These are phyloP conservation scores for Cenchrus purpureus DNA, from an alignment of 176 grass and related monocot species.

Conservation along the genomic window DNA sequence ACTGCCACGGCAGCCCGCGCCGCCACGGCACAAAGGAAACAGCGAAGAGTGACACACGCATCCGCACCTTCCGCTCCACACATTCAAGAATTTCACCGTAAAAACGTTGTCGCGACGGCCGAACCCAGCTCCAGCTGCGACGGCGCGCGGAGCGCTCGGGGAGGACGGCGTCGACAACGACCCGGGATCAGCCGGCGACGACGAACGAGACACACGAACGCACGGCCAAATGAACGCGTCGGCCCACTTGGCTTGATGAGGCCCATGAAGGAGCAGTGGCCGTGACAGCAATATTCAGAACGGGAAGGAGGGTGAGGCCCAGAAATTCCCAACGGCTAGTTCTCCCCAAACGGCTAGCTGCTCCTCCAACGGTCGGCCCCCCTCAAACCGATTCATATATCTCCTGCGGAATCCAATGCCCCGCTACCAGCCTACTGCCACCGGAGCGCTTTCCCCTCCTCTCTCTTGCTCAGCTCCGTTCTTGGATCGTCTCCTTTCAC, in stretches of 20 bases:
- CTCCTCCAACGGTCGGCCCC: slow-evolving; percentile 70
- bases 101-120: neutral
- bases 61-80: neutral
- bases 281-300: neutral
- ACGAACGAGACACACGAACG: neutral
- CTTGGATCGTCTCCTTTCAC: neutral
- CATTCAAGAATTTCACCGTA: neutral
- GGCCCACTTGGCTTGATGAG: neutral
- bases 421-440: neutral
- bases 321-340: slow-evolving; percentile 44
- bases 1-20: neutral
- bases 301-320: neutral
- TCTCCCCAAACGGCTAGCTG: slow-evolving; percentile 52
- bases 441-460: neutral
- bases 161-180: neutral
- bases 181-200: neutral
- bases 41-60: neutral
- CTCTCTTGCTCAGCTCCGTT: neutral
- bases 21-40: neutral
- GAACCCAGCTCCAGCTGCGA: neutral
- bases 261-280: neutral
- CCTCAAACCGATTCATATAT: slow-evolving; percentile 45
- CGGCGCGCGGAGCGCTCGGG: neutral
- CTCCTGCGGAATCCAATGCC: slow-evolving; percentile 43
- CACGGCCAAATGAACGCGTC: neutral